Percentiles rank a stretch among this genome's conserved stretches.
phyloP scores from a whole-genome alignment of 73 alveolate species.

The Paramecium tetraurelia region DNA sequence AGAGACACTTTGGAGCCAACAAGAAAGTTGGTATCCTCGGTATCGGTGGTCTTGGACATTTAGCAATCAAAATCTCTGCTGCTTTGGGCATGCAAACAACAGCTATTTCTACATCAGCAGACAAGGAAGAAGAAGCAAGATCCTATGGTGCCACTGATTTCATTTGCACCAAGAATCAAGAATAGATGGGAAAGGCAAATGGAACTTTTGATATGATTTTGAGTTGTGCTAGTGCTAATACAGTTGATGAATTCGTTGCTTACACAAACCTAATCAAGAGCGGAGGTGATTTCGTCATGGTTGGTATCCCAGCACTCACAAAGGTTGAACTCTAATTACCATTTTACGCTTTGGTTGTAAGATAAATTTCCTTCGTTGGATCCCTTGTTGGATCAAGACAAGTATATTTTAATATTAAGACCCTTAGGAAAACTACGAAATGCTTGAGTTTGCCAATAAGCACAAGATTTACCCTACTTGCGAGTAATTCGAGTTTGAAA shows the following conservation, averaged over 20 bases:
- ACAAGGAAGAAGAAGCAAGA: slow-evolving; percentile 67
- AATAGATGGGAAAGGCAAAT: slow-evolving; percentile 50
- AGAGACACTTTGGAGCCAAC: slow-evolving; percentile 68
- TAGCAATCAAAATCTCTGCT: slow-evolving; percentile 73
- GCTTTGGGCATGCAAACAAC: slow-evolving; percentile 67
- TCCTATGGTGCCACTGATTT: slow-evolving; percentile 79
- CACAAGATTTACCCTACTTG: slow-evolving; percentile 55
- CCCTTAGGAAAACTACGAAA: slow-evolving; percentile 44
- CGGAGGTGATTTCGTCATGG: slow-evolving; percentile 67
- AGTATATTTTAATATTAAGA: neutral
- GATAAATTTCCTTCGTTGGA: slow-evolving; percentile 58
- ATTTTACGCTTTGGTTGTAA: slow-evolving; percentile 61
- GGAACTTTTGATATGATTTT: slow-evolving; percentile 68
- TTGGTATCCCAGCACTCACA: slow-evolving; percentile 67
- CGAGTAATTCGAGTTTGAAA: slow-evolving; percentile 54
- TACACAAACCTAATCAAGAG: slow-evolving; percentile 9
- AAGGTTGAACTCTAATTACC: slow-evolving; percentile 51
- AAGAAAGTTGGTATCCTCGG: slow-evolving; percentile 76
- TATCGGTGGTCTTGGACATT: slow-evolving; percentile 83
- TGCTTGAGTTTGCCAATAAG: slow-evolving; percentile 56
- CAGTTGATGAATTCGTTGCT: slow-evolving; percentile 8
- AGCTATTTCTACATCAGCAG: slow-evolving; percentile 71
- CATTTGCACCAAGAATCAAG: slow-evolving; percentile 58
- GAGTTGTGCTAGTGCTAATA: slow-evolving; percentile 57
- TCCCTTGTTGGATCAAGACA: slow-evolving; percentile 69